Evolutionary conservation across 2,329 filamentous ascomycete genomes (phyloP).

Genomic region (Ophiocordyceps robertsii): DNA sequence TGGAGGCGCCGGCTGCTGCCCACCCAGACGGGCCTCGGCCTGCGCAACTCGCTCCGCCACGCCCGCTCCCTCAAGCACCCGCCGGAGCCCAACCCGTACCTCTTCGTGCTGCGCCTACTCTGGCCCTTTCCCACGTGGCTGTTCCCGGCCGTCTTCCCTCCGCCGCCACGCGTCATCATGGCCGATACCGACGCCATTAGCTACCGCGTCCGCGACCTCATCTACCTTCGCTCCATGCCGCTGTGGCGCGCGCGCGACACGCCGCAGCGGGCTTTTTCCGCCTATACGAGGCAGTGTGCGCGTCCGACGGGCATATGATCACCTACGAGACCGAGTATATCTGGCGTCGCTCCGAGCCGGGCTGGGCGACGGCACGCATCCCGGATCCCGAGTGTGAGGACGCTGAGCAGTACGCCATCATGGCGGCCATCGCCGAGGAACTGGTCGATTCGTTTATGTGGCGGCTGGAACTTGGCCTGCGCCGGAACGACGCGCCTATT

Average conservation of each 20-base stretch:
- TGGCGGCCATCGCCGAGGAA: constrained; percentile 11
- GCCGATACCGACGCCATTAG: constrained; percentile 3
- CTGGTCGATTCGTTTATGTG: constrained; percentile 11
- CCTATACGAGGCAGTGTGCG: constrained; percentile 14
- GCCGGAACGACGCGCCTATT: constrained; percentile 3
- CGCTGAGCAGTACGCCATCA: constrained; percentile 10
- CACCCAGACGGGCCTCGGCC: constrained; percentile 3
- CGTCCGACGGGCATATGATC: constrained; percentile 9
- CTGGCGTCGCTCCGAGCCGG: constrained; percentile 8
- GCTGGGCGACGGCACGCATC: constrained; percentile 7
- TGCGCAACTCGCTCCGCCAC: constrained; percentile 4
- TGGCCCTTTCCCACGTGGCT: constrained; percentile 5
- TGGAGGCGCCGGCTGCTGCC: constrained; percentile 5
- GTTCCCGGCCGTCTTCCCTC: constrained; percentile 4
- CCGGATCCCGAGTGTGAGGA: constrained; percentile 8
- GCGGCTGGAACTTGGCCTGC: constrained; percentile 9
- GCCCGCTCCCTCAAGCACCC: constrained; percentile 1
- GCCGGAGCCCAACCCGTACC: constrained; percentile 1
- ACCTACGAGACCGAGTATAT: constrained; percentile 14
- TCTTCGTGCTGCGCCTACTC: constrained; percentile 5
- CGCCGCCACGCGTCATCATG: constrained; percentile 5
- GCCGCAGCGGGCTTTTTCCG: constrained; percentile 13
- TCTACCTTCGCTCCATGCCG: constrained; percentile 5
- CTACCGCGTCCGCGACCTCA: constrained; percentile 4
- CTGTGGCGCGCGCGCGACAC: constrained; percentile 12